A percentile compares a stretch with the other conserved stretches of the same genome.
phyloP scores from a whole-genome alignment of 2,329 filamentous ascomycete species.

The Penicillium glabrum region DNA sequence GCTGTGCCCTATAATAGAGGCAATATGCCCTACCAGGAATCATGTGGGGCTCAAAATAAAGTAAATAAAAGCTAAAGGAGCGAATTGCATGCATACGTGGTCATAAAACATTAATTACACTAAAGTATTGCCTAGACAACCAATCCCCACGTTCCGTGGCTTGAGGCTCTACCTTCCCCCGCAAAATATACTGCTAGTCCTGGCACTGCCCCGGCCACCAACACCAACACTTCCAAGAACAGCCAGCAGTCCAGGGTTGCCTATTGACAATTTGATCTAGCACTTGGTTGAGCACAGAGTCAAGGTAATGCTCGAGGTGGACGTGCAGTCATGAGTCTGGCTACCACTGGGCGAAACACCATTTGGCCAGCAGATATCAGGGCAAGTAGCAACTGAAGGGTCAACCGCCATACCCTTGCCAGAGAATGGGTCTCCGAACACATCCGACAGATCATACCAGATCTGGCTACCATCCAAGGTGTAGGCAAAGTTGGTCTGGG shows the following conservation, averaged over 20 bases:
- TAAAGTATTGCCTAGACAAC: not conserved
- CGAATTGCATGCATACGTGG: not conserved
- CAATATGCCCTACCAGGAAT: not conserved
- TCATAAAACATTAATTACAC: not conserved
- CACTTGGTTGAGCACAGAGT: constrained; percentile 31
- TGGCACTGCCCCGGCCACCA: not conserved
- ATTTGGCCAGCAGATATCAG: constrained; percentile 32
- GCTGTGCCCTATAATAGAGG: not conserved
- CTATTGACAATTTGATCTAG: constrained; percentile 7
- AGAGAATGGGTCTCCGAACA: constrained; percentile 44
- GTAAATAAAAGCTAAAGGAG: not conserved
- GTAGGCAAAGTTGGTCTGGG: constrained; percentile 45
- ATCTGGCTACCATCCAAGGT: constrained; percentile 36
- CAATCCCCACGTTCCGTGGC: not conserved
- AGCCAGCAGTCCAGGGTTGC: not conserved
- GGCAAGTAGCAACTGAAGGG: constrained; percentile 25
- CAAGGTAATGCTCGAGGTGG: constrained; percentile 27
- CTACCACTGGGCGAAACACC: constrained; percentile 31
- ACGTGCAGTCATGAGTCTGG: constrained; percentile 31
- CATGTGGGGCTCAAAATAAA: not conserved
- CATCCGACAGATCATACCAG: constrained; percentile 46
- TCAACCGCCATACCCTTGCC: constrained; percentile 26
- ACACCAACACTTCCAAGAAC: not conserved
- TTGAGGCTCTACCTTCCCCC: not conserved
- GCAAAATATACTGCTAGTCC: not conserved